Evolutionary conservation across 2,329 filamentous ascomycete species (phyloP).

Genomic region (Ceratocystiopsis sp.): DNA sequence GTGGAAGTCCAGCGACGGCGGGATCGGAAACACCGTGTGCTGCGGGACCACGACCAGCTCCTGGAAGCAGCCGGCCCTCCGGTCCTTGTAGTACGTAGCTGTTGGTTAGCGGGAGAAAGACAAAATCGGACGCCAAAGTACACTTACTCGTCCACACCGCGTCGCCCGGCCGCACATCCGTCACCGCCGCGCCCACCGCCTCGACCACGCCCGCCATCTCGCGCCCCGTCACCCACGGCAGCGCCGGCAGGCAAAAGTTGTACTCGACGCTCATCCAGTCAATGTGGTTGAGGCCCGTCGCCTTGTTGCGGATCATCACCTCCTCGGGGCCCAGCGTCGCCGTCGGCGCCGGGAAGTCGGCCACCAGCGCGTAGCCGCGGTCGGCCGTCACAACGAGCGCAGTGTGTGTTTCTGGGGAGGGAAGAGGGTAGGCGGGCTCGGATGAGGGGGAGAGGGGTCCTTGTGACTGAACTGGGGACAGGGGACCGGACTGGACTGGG

Average conservation of each 20-base stretch:
- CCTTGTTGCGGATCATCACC: constrained; percentile 18
- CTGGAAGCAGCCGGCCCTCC: constrained; percentile 25
- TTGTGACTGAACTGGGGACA: not conserved
- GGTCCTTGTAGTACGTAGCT: constrained; percentile 21
- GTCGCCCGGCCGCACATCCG: constrained; percentile 15
- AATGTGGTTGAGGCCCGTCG: constrained; percentile 23
- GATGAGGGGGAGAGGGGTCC: not conserved
- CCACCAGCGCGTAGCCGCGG: not conserved
- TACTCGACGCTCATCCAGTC: constrained; percentile 25
- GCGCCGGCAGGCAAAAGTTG: constrained; percentile 22
- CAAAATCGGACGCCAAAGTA: not conserved
- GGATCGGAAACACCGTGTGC: constrained; percentile 23
- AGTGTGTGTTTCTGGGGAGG: not conserved
- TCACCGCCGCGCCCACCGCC: constrained; percentile 4
- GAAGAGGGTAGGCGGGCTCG: too few species aligned
- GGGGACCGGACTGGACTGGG: too few species aligned
- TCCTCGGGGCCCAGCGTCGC: constrained; percentile 8
- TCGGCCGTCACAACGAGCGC: not conserved
- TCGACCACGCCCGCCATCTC: constrained; percentile 10
- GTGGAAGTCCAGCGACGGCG: constrained; percentile 16
- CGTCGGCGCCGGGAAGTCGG: not conserved
- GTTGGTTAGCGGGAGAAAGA: not conserved
- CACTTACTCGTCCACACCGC: constrained; percentile 19
- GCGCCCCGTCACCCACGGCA: constrained; percentile 8
- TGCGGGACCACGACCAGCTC: constrained; percentile 22